A percentile compares a stretch with the other conserved stretches of the same genome.
Evolutionary conservation across 2,329 filamentous ascomycete species (phyloP).

Genomic region (Beauveria bassiana): DNA sequence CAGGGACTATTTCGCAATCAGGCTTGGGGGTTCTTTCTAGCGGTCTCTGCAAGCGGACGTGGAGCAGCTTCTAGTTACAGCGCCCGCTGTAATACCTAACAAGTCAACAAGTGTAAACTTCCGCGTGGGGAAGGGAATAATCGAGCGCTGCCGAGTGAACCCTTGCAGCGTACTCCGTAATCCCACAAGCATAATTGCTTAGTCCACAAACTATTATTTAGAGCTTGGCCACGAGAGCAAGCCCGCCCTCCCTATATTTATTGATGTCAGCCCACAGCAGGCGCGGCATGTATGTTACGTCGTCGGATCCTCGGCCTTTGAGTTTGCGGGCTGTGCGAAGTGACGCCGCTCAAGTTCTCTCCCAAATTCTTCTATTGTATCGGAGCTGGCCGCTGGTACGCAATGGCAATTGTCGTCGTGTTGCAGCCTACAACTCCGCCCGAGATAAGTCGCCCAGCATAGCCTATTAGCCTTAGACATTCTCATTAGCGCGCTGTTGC

Average conservation of each 20-base stretch:
- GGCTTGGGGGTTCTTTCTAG: background rate
- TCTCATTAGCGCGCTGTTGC: background rate
- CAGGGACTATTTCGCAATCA: background rate
- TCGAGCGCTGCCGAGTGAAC: background rate
- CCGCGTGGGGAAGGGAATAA: background rate
- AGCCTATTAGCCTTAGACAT: background rate
- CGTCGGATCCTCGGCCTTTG: background rate
- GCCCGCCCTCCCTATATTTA: background rate
- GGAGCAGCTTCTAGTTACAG: conserved; percentile 1
- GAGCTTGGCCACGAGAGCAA: no score
- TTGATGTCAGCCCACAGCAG: background rate
- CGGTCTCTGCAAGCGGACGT: background rate
- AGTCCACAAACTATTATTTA: background rate
- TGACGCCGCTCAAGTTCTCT: background rate
- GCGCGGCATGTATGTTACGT: background rate
- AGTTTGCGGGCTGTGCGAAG: background rate
- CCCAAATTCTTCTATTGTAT: background rate
- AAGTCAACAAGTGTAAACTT: background rate
- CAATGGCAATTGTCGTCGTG: background rate
- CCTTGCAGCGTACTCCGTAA: background rate
- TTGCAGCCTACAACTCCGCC: background rate
- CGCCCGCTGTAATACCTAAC: background rate
- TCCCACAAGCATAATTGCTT: background rate
- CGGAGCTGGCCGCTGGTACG: background rate
- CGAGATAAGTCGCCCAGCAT: background rate